Evolutionary conservation across 2,329 filamentous ascomycete genomes (phyloP).

Genomic region (Ustilaginoidea virens): DNA sequence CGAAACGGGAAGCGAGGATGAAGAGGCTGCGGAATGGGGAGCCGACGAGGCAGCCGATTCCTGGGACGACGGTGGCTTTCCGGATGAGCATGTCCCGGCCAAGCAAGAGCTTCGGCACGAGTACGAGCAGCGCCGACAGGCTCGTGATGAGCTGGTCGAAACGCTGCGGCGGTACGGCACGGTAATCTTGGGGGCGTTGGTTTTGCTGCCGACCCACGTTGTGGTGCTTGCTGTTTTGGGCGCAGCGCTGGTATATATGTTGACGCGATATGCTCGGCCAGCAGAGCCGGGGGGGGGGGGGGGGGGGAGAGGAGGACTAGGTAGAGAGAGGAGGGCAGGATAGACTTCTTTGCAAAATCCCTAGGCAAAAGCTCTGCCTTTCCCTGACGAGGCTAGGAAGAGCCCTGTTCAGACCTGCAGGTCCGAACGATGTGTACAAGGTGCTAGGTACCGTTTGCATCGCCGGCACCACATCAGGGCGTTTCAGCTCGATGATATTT

Average conservation of each 20-base stretch:
- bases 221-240: conserved; percentile 19
- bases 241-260: conserved; percentile 24
- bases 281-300: not conserved
- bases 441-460: no score
- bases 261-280: conserved; percentile 15
- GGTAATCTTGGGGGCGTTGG: conserved; percentile 25
- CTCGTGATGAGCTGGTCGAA: conserved; percentile 23
- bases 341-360: no score
- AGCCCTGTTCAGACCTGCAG: no score
- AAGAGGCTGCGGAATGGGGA: conserved; percentile 12
- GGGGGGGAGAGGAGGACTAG: not conserved
- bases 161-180: conserved; percentile 26
- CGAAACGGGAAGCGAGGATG: conserved; percentile 18
- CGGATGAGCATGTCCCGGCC: conserved; percentile 6
- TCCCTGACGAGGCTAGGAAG: no score
- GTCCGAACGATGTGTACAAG: no score
- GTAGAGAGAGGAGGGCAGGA: not conserved
- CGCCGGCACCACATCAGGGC: no score
- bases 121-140: conserved; percentile 16
- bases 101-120: conserved; percentile 14
- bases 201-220: conserved; percentile 30
- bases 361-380: no score
- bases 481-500: no score
- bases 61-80: conserved; percentile 10
- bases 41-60: conserved; percentile 11